Evolutionary conservation across 2,329 filamentous ascomycete species (phyloP).

Genomic region (Alternaria longipes): DNA sequence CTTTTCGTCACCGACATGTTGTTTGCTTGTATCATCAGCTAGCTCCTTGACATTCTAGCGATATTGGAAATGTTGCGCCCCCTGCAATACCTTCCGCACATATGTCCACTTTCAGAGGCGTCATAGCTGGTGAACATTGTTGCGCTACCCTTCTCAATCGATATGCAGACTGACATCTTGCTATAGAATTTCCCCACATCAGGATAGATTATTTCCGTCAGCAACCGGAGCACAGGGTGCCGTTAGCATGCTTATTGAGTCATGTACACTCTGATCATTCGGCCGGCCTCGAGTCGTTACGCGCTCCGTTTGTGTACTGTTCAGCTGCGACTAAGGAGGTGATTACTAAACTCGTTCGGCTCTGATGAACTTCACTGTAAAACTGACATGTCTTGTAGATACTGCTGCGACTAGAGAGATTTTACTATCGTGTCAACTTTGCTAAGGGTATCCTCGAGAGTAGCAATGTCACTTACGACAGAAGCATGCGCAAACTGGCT

Average conservation of each 20-base stretch:
- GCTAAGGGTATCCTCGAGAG: conserved; percentile 79
- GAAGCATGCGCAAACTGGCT: conserved; percentile 75
- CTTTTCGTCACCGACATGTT: not conserved
- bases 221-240: conserved; percentile 63
- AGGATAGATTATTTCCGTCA: conserved; percentile 83
- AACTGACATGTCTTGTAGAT: conserved; percentile 57
- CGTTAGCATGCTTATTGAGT: conserved; percentile 86
- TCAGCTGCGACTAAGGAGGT: conserved; percentile 81
- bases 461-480: conserved; percentile 74
- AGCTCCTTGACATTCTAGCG: not conserved
- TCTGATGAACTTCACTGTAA: not conserved
- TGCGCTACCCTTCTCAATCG: not conserved
- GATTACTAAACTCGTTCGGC: conserved; percentile 15
- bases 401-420: conserved; percentile 80
- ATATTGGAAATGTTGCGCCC: conserved; percentile 14
- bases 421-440: conserved; percentile 82
- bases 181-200: conserved; percentile 78
- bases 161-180: conserved; percentile 5
- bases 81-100: not conserved
- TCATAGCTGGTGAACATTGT: conserved; percentile 34
- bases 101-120: conserved; percentile 51
- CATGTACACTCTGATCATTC: conserved; percentile 95
- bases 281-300: conserved; percentile 77
- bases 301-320: conserved; percentile 88
- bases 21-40: not conserved